phyloP scores from a whole-genome alignment of 192 early-diverging fungal genomes.

The Coemansia sp. region DNA sequence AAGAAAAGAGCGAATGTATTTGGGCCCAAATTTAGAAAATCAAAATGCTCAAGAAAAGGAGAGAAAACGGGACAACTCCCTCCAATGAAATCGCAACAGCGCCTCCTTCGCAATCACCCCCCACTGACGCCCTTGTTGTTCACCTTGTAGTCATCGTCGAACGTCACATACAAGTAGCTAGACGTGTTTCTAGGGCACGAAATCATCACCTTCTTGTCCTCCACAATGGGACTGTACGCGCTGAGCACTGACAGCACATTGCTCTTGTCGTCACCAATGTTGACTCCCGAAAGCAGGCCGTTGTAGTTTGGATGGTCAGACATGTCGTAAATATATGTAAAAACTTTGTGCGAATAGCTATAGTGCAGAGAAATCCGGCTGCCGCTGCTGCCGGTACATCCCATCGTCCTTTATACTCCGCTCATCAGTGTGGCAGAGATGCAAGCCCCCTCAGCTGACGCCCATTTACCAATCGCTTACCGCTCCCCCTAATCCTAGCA shows the following conservation, averaged over 20 bases:
- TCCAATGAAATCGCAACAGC: neutral
- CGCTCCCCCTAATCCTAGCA: neutral
- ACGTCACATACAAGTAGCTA: constrained; percentile 8
- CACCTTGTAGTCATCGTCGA: constrained; percentile 7
- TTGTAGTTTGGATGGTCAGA: neutral
- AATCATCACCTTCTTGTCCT: constrained; percentile 6
- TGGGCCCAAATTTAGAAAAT: neutral
- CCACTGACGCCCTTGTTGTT: neutral
- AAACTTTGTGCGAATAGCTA: neutral
- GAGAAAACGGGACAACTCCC: neutral
- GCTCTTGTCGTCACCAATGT: constrained; percentile 4
- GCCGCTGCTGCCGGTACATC: neutral
- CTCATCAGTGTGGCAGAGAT: neutral
- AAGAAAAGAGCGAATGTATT: neutral
- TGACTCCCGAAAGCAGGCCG: constrained; percentile 7
- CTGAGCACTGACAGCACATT: constrained; percentile 10
- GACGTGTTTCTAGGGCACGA: constrained; percentile 12
- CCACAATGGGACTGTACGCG: neutral
- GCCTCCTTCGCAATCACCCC: neutral
- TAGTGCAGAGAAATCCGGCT: neutral
- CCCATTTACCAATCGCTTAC: neutral
- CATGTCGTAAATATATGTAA: neutral
- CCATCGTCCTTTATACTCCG: neutral
- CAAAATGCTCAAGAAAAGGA: neutral
- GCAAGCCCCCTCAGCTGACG: constrained; percentile 1